Base-by-base conservation (phyloP, 805 yeast species). In the Jamesozyma lodderae region DNA sequence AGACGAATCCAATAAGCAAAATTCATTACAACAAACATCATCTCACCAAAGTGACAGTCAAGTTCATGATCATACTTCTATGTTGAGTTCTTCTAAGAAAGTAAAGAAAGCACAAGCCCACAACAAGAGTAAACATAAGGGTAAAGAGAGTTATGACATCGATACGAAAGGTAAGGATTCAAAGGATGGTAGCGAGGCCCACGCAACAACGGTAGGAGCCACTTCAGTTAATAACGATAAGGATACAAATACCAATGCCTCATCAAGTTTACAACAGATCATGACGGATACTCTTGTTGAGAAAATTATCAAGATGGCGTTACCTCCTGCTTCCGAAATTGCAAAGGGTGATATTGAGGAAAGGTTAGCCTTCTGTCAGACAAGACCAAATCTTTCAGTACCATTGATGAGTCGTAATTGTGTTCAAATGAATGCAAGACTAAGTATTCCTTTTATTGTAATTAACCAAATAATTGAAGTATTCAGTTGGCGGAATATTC, bases 221-320 rank as follows among this genome's bases (percentile, higher is more conserved):
- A 4, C 13, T 6, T 24, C 13, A 6, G 11, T 11, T 24, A 10
- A 13, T 14, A 24, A 24, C n/a, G 26, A 4, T n/a, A 16, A 28
- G 6, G 29, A 10, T 3, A 17, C 4, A 14, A 33, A 18, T 16
- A 15, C 8, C 26, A 39, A 40, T 10, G 30, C 39, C 6, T 31
- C 53, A 2, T 42, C 53, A 14, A 46, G 51, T 15, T 36, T 52
- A 32, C 65, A 51, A 40, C 65, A 57, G 51, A 47, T 55, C 41
- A 52, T 81, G 52, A 69, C 83, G 0, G 94, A 85, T 47, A 79
- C 78, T 39, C 59, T 85, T 38, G 71, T 85, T 46, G 95, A 86
- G 50, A 72, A 77, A 51, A 63, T 84, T 35, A 61, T 85, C 6
- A 66, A 77, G 17, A 75, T 83, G 78, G 81, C 87, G 1, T 64